A percentile compares a stretch with the other conserved stretches of the same genome.
Evolutionary conservation across 139 green algal genomes (phyloP).

Genomic region (Tetradesmus obliquus): DNA sequence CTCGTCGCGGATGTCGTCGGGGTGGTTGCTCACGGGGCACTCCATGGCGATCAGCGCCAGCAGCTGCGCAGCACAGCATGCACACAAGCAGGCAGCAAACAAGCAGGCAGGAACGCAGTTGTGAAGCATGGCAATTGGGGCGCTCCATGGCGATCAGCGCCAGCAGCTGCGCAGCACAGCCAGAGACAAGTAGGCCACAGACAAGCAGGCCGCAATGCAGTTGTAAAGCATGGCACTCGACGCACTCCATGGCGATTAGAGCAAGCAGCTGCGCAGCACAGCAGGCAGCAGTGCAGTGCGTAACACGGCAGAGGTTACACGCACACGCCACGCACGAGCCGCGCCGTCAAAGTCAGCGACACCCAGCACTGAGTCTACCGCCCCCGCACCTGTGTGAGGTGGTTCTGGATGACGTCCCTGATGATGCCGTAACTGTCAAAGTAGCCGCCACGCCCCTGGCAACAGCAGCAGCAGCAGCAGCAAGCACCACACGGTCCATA

Average conservation of each 20-base stretch:
- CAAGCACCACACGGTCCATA: not conserved
- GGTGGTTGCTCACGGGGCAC: slow-evolving; percentile 83
- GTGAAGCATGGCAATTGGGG: slow-evolving; percentile 53
- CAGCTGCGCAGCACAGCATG: slow-evolving; percentile 65
- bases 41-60: slow-evolving; percentile 95
- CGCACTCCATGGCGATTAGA: slow-evolving; percentile 95
- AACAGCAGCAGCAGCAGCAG: not conserved
- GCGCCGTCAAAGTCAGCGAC: not conserved
- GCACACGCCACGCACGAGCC: no score
- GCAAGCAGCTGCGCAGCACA: slow-evolving; percentile 78
- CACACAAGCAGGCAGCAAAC: not conserved
- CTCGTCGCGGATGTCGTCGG: slow-evolving; percentile 97
- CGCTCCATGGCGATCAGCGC: slow-evolving; percentile 95
- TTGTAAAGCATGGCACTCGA: slow-evolving; percentile 33
- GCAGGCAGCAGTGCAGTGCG: not conserved
- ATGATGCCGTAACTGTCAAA: slow-evolving; percentile 99
- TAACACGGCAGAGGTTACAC: no score
- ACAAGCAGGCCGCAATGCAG: not conserved
- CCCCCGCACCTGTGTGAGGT: slow-evolving; percentile 82
- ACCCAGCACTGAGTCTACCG: not conserved
- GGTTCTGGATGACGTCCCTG: slow-evolving; percentile 97
- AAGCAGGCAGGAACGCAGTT: not conserved
- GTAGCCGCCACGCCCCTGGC: slow-evolving; percentile 93
- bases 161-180: slow-evolving; percentile 73
- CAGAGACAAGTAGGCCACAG: no score